Evolutionary conservation across 164 flowering plant genomes (phyloP), one percentile per base, ranked within the genome.

Genomic region (Tetrastigma voinierianum): DNA sequence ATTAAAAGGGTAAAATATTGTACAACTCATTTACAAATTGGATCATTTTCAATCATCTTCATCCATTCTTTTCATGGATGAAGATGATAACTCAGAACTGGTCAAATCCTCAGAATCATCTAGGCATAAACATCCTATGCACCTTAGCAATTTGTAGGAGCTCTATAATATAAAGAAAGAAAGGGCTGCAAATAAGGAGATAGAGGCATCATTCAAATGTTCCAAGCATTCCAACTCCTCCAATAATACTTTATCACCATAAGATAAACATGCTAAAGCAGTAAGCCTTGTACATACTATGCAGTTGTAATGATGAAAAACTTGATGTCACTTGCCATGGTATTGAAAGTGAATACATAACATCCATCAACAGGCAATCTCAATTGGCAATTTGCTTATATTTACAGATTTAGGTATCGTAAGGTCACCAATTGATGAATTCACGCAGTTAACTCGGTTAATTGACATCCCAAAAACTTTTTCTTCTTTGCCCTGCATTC

Each of bases 361-460:
- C 10, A 11, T 70, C 64, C 9, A 70, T 14, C 3, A 17, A 10
- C 25, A 70, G 19, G n/a, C 5, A 4, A 65, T 5, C n/a, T 46
- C 66, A 59, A 24, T 2, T 10, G 74, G 74, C 48, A 71, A 32
- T 12, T 18, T 21, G 2, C 9, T 2, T 55, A 66, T 54, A 1
- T 1, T 2, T 15, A 66, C 15, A 71, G 46, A 24, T 70, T 70
- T 2, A 70, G 74, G 21, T 48, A 51, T 11, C n/a, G 46, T 48
- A 71, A 46, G 16, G 13, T 44, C 3, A 21, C 18, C 23, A 66
- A 54, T 3, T 44, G 1, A 11, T 10, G 23, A 52, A 71, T 53
- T 46, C n/a, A 61, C 45, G 1, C 13, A 0, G 70, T 57, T 8
- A 71, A 55, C 13, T 6, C 16, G 0, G 19, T 23, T 21, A 71